These are phyloP conservation scores for Hyphopichia fennica DNA, from an alignment of 1,139 yeast genomes.

Conservation along the genomic window DNA sequence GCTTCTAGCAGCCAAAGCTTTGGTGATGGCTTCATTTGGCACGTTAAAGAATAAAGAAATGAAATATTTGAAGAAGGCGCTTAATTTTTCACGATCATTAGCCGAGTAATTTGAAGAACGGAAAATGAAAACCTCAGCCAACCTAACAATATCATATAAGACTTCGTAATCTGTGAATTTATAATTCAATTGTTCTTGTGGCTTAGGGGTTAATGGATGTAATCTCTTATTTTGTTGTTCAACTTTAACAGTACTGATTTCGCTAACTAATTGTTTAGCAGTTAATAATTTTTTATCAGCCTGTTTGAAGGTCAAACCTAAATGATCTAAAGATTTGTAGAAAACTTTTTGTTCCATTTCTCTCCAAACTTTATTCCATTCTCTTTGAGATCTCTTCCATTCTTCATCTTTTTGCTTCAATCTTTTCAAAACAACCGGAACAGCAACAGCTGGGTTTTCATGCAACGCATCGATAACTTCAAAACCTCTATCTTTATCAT, in stretches of 20 bases:
- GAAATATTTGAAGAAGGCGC: constrained; percentile 70
- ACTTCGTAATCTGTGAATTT: constrained; percentile 66
- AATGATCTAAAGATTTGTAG: constrained; percentile 89
- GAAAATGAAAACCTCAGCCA: constrained; percentile 69
- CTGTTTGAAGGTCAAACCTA: constrained; percentile 94
- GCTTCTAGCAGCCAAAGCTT: constrained; percentile 22
- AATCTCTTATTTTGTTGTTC: constrained; percentile 79
- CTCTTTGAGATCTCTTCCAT: constrained; percentile 97
- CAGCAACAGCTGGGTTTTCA: constrained; percentile 92
- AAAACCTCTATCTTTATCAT: constrained; percentile 91
- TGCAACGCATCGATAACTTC: constrained; percentile 96
- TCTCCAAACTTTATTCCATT: constrained; percentile 99
- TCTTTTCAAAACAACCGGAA: constrained; percentile 87
- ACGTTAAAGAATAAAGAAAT: constrained; percentile 68
- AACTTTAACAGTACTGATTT: constrained; percentile 86
- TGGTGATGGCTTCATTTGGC: constrained; percentile 30
- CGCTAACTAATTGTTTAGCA: constrained; percentile 85
- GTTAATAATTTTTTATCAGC: constrained; percentile 92
- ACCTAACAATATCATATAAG: constrained; percentile 68
- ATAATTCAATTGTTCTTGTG: constrained; percentile 77
- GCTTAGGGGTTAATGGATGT: constrained; percentile 84
- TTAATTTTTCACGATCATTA: constrained; percentile 77
- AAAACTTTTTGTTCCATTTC: constrained; percentile 96
- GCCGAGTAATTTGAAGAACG: constrained; percentile 74
- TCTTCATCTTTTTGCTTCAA: constrained; percentile 97